Conservation (phyloP, 2,329 filamentous ascomycete species). For the Aspergillus melleus region DNA sequence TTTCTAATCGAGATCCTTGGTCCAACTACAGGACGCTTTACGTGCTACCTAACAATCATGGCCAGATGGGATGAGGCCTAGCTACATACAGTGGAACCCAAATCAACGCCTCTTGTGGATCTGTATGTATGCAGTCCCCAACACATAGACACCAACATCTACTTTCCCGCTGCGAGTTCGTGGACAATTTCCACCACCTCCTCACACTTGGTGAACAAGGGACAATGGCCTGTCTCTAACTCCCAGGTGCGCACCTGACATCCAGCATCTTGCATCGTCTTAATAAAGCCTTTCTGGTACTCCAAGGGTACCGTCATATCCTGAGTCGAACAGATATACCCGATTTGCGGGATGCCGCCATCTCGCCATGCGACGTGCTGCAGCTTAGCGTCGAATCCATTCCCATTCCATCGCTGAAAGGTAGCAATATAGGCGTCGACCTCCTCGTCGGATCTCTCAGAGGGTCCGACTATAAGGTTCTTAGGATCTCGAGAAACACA, state of each 20-base stretch:
- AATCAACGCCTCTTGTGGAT: no score
- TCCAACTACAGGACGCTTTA: no score
- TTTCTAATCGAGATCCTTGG: no score
- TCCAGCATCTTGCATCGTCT: not conserved
- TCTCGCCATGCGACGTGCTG: not conserved
- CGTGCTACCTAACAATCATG: no score
- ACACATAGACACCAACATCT: no score
- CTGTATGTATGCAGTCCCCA: no score
- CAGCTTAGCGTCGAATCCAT: slow-evolving; percentile 1
- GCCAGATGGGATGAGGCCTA: no score
- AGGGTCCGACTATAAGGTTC: slow-evolving; percentile 1
- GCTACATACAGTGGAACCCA: no score
- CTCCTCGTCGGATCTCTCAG: not conserved
- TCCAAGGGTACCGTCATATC: not conserved
- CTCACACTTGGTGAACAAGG: no score
- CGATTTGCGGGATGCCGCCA: not conserved
- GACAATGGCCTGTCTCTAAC: not conserved
- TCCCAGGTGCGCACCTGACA: not conserved
- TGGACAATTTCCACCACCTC: no score
- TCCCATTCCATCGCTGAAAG: slow-evolving; percentile 10
- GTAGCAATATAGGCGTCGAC: slow-evolving; percentile 1
- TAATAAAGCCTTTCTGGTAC: not conserved
- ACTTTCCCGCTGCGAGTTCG: no score
- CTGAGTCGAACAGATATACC: not conserved
- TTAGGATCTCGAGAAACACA: not conserved